phyloP scores from a whole-genome alignment of 1,139 yeast species.

The Groenewaldozyma sp. region DNA sequence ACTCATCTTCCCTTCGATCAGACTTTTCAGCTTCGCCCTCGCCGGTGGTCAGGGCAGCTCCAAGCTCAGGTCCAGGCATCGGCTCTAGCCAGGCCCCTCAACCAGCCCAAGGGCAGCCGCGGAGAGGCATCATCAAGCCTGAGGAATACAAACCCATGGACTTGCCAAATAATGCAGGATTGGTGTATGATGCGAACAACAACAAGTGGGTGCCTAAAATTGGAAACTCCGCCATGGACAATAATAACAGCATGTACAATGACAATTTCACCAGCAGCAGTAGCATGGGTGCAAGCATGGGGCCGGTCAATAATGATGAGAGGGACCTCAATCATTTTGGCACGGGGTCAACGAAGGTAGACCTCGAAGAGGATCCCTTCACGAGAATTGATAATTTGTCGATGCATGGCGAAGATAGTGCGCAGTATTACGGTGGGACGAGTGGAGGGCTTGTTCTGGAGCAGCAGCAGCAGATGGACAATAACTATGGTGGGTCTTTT shows the following conservation, averaged over 20 bases:
- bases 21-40: no score
- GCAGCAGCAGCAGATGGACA: not conserved
- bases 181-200: not conserved
- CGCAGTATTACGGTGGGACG: no score
- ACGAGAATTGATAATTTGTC: not conserved
- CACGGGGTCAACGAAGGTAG: slow-evolving; percentile 1
- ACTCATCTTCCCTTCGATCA: no score
- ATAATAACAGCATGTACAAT: no score
- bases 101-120: not conserved
- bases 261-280: not conserved
- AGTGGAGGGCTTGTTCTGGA: not conserved
- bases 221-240: no score
- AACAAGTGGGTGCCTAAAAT: not conserved
- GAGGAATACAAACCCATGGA: not conserved
- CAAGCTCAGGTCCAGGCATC: no score
- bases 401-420: no score
- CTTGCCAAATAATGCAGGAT: not conserved
- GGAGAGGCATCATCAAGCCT: not conserved
- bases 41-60: no score
- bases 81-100: no score
- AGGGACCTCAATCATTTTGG: not conserved
- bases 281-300: no score
- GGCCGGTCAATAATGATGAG: not conserved
- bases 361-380: not conserved
- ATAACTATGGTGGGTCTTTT: no score